Evolutionary conservation across 805 yeast species (phyloP), one percentile per base, ranked within the genome.

Genomic region (Candida rishiriensis): DNA sequence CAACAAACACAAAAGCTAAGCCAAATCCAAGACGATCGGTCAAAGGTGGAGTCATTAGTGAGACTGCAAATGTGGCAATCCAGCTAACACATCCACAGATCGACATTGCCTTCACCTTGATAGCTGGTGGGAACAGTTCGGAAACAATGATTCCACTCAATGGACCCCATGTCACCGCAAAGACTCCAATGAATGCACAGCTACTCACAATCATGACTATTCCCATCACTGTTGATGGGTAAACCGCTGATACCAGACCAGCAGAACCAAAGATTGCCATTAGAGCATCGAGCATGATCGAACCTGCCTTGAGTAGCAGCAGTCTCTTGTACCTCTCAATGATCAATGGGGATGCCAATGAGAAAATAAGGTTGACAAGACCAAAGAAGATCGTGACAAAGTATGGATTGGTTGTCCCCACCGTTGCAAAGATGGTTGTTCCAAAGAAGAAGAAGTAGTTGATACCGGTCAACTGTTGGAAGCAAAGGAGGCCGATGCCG

Each of bases 141-240:
- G 84, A 72, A 12, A 83, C 79, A 40, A 83, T 68, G 18, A 81
- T 76, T 61, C 76, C 78, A n/a, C 80, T 72, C 46, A 85, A 76
- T 31, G 89, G 88, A 3, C 89, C 90, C 83, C 88, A 81, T 12
- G 86, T 78, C 17, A 79, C 67, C 2, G 89, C 87, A 63, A 85
- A 84, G 45, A 71, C 71, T 51, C 76, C 71, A 41, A 84, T 79
- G 62, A 77, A 84, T 33, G 75, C 55, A 42, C 64, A 62, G 59
- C 88, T 79, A 3, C 85, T 71, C 34, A 80, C 63, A 42, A 73
- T 71, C 57, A 84, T 77, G 77, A 81, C 70, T 3, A 73, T 71
- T 30, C 68, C 57, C 41, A 82, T 82, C 31, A 76, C 69, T 38
- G 47, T 59, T 44, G 54, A 40, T 43, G 29, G 68, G 68, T 43